These are phyloP conservation scores for Didymella lethalis DNA, from an alignment of 2,329 filamentous ascomycete genomes.

Conservation along the genomic window DNA sequence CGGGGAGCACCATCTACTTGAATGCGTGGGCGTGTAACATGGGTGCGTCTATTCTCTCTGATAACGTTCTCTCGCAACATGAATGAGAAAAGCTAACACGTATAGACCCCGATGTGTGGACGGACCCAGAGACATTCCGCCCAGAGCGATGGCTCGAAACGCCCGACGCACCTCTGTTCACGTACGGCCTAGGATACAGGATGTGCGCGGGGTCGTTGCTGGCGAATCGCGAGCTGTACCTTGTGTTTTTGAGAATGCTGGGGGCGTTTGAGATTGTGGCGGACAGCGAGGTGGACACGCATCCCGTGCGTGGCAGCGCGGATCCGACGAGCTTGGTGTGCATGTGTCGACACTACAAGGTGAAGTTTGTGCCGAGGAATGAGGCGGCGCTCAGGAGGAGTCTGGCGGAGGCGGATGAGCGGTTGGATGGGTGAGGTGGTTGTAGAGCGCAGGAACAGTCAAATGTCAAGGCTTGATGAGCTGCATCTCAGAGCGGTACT, in stretches of 20 bases:
- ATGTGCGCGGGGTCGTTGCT: slow-evolving; percentile 72
- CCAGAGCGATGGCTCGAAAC: slow-evolving; percentile 70
- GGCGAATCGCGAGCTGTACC: slow-evolving; percentile 71
- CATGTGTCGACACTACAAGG: slow-evolving; percentile 66
- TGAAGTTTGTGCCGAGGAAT: slow-evolving; percentile 65
- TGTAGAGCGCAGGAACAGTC: too few species aligned
- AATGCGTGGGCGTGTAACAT: slow-evolving; percentile 75
- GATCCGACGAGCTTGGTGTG: slow-evolving; percentile 70
- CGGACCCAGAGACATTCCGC: slow-evolving; percentile 65
- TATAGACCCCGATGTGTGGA: slow-evolving; percentile 63
- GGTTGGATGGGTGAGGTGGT: slow-evolving; percentile 17
- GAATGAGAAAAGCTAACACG: neutral
- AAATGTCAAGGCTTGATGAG: too few species aligned
- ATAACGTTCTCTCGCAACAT: too few species aligned
- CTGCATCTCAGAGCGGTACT: too few species aligned
- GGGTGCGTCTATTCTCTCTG: slow-evolving; percentile 52
- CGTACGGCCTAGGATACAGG: slow-evolving; percentile 70
- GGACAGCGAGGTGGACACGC: slow-evolving; percentile 62
- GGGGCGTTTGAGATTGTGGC: slow-evolving; percentile 68
- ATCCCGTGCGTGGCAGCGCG: slow-evolving; percentile 66
- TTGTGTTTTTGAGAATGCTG: slow-evolving; percentile 68
- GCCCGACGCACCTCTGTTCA: slow-evolving; percentile 70
- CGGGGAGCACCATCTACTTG: slow-evolving; percentile 69
- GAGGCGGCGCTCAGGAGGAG: slow-evolving; percentile 55
- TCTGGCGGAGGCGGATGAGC: slow-evolving; percentile 46